Evolutionary conservation across 169 alveolate species (phyloP), one percentile per base, ranked within the genome.

Genomic region (Cryptosporidium viatorum): DNA sequence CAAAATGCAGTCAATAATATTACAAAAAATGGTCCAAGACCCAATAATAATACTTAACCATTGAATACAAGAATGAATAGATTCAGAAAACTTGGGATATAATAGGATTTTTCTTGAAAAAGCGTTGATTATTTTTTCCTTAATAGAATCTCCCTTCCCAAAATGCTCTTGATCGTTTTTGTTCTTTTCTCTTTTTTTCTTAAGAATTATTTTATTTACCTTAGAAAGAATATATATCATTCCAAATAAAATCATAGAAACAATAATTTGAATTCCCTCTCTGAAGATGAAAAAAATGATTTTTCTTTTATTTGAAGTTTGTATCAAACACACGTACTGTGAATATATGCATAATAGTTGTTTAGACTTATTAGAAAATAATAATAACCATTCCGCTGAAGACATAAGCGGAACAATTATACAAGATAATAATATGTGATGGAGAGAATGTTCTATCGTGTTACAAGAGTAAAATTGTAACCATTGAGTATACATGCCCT

Each of bases 401-500:
- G 89, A 80, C 73, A 80, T 80, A 3, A 59, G 31, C 18, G 75
- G 65, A 16, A 48, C 41, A 8, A 65, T 39, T 2, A 80, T 62
- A 80, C 75, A 62, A 43, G 89, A 80, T 58, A 80, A 50, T 31
- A 80, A 41, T 12, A 80, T 80, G 33, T 80, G 62, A 12, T 45
- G 48, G 3, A 80, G 10, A 10, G 75, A 62, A 14, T 59, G 35
- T 31, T 65, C 75, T 18, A 80, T 45, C 21, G 75, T 65, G 29
- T 33, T 41, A 26, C 75, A 80, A 60, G 89, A 59, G 52, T 80
- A 80, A 62, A 18, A 41, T 45, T 62, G 89, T 10, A 80, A 45
- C 89, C 89, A 80, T 62, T 80, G 89, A 1, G 59, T 37, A 65
- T 80, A 80, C 48, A 80, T 59, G 6, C 89, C 89, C 29, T 80